These are phyloP conservation scores for Plectranthus barbatus DNA, from an alignment of 257 asterid genomes.

Conservation along the genomic window DNA sequence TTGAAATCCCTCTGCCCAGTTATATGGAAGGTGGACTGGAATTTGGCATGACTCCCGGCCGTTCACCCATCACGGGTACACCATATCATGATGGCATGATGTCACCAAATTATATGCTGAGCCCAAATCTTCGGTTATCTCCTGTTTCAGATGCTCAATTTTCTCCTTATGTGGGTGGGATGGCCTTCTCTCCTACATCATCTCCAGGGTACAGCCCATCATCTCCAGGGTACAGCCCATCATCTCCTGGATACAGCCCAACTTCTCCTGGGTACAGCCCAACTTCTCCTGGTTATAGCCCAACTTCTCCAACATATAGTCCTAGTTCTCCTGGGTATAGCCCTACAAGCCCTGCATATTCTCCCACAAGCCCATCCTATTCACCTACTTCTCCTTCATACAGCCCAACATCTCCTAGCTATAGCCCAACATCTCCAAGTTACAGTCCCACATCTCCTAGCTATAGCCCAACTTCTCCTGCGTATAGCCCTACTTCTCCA, in stretches of 20 bases:
- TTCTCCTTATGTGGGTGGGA: conserved; percentile 76
- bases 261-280: conserved; percentile 90
- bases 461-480: conserved; percentile 84
- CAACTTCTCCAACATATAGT: conserved; percentile 87
- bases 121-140: conserved; percentile 77
- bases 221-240: conserved; percentile 81
- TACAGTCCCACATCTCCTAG: conserved; percentile 86
- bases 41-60: conserved; percentile 91
- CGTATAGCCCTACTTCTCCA: conserved; percentile 81
- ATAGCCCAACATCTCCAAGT: conserved; percentile 82
- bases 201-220: conserved; percentile 81
- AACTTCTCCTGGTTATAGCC: conserved; percentile 88
- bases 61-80: conserved; percentile 81
- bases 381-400: conserved; percentile 70
- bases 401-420: conserved; percentile 82
- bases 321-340: conserved; percentile 93
- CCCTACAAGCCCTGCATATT: conserved; percentile 86
- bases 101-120: conserved; percentile 75
- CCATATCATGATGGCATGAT: conserved; percentile 91
- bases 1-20: conserved; percentile 87
- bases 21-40: conserved; percentile 90
- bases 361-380: conserved; percentile 80
- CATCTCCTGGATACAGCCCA: conserved; percentile 84
- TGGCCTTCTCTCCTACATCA: conserved; percentile 85
- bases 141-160: conserved; percentile 77